Base-by-base conservation (phyloP, 2,329 filamentous ascomycete genomes). In the Daldinia eschscholtzii region DNA sequence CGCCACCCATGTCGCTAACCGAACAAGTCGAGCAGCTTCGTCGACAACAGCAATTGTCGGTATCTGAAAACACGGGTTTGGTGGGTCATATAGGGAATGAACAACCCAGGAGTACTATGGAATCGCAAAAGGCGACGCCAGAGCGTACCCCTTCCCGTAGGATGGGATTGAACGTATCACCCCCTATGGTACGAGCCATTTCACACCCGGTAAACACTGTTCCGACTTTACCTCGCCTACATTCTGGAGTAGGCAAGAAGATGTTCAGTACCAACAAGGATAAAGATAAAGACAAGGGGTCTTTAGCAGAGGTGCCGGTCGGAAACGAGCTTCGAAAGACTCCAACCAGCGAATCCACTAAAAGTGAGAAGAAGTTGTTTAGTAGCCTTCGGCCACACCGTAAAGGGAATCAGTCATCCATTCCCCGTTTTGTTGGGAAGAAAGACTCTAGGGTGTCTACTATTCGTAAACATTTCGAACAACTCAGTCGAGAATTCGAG, bases 401-500 rank as follows among this genome's bases (percentile, higher is more conserved):
- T 28, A 90, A 89, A 75, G 78, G 80, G 1, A 83, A 83, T 2
- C 81, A 84, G n/a, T 98, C 96, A 0, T 86, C 95, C 46, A 98
- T 99, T 67, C 94, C 94, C 30, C 89, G 96, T 35, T 96, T 96
- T 28, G 89, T 97, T 30, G 89, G 92, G 57, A 92, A 90, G 77
- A 90, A 87, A 73, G 91, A 89, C 59, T 89, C 92, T 3, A 93
- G 92, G 75, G 96, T 99, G 2, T 97, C 94, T 7, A 94, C 91
- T n/a, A 85, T 99, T 57, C 93, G 96, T 18, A 93, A 93, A 74
- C 96, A 98, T 79, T 98, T 99, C 77, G 97, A 99, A 80, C 94
- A 98, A 79, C 85, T 99, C 64, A 98, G 94, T 74, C 91, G 94
- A 26, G 97, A 99, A 77, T 99, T 99, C 73, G 94, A 98, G 77